A percentile compares a stretch with the other conserved stretches of the same genome.
These are phyloP conservation scores for Penicillium concentricum DNA, from an alignment of 2,329 filamentous ascomycete species.

Conservation along the genomic window DNA sequence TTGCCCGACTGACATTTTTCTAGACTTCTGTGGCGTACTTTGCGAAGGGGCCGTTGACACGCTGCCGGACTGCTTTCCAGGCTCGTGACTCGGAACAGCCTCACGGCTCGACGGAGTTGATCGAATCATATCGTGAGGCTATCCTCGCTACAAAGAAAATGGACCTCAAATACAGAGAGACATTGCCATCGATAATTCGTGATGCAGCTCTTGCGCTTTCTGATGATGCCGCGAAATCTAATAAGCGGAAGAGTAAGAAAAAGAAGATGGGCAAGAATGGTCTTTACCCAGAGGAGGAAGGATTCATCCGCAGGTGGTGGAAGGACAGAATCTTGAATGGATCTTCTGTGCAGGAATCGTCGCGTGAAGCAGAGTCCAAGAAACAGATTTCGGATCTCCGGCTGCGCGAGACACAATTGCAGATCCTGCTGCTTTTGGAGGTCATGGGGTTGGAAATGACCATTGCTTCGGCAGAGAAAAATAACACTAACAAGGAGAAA, in stretches of 20 bases:
- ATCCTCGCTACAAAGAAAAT: conserved; percentile 48
- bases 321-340: conserved; percentile 33
- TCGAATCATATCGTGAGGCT: conserved; percentile 42
- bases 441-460: conserved; percentile 44
- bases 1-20: conserved; percentile 14
- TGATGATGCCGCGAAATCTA: conserved; percentile 33
- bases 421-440: conserved; percentile 51
- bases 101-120: conserved; percentile 28
- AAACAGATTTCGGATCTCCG: conserved; percentile 45
- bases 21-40: conserved; percentile 53
- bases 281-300: conserved; percentile 47
- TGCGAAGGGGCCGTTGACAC: conserved; percentile 50
- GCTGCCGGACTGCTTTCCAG: conserved; percentile 44
- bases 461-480: conserved; percentile 18
- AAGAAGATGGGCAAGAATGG: conserved; percentile 48
- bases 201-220: conserved; percentile 38
- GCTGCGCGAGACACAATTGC: conserved; percentile 49
- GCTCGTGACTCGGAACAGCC: conserved; percentile 23
- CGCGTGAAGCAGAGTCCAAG: conserved; percentile 40
- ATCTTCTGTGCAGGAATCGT: conserved; percentile 22
- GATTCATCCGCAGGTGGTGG: conserved; percentile 49
- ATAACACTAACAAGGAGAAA: conserved; percentile 18
- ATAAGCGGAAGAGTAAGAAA: conserved; percentile 39
- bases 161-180: conserved; percentile 49
- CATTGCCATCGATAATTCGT: conserved; percentile 41